Evolutionary conservation across 345 rosid species (phyloP), one percentile per base, ranked within the genome.

Genomic region (Moricandia arvensis): DNA sequence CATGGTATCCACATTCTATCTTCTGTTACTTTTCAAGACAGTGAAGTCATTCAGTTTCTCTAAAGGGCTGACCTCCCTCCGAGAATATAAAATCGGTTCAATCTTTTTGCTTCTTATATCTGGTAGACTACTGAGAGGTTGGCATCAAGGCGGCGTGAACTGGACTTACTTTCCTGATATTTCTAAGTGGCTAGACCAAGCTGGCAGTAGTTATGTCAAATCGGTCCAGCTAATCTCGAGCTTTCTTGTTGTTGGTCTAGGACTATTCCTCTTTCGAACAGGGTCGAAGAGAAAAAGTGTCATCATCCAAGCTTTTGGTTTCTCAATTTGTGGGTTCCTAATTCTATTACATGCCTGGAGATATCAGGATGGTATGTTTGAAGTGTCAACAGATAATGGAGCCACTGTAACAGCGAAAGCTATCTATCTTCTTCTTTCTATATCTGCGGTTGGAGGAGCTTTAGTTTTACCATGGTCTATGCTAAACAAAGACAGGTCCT

Each of bases 111-210:
- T 93, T 73, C 89, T 93, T 71, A 74, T 86, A 5, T 85, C 87
- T 71, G 93, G 93, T 78, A 86, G 98, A 82, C 70, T 89, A 68
- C 81, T 93, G 73, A 85, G 93, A 80, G 90, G 96, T 73, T 93
- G 98, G 97, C 94, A 81, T 82, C 98, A 90, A 79, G 98, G 98
- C 57, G 97, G 98, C 41, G 90, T 93, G 61, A 93, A 93, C 80
- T 93, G 98, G 98, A 84, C 85, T 34, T 45, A 84, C 87, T 91
- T 93, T 85, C 89, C 90, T 59, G 97, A 88, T 80, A 87, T 91
- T 72, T 86, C 96, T 27, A 93, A 88, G 75, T 91, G 93, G 94
- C 88, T 93, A 81, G 93, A 84, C 81, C 80, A 80, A 66, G 76
- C 72, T 68, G 91, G 87, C 58, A 71, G 80, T 74, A 76, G 80